phyloP scores from a whole-genome alignment of 1,284 basidiomycete genomes.

The Peniophora sp. region DNA sequence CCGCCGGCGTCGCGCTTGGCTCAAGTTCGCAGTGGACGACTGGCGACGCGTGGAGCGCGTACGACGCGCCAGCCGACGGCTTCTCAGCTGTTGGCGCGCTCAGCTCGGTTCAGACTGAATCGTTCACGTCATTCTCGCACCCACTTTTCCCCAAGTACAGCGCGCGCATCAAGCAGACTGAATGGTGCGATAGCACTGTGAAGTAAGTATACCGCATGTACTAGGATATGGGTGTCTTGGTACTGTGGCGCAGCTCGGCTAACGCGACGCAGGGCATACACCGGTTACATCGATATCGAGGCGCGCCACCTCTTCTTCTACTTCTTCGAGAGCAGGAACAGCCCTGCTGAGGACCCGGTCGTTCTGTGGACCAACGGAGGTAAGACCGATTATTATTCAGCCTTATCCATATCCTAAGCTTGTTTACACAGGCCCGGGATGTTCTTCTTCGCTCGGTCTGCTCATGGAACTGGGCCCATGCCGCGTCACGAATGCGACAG shows the following conservation, averaged over 20 bases:
- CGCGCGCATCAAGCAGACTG: slow-evolving; percentile 11
- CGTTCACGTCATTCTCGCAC: slow-evolving; percentile 11
- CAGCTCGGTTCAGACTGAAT: slow-evolving; percentile 3
- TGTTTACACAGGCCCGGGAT: slow-evolving; percentile 35
- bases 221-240: background rate
- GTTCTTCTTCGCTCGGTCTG: slow-evolving; percentile 48
- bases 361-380: slow-evolving; percentile 65
- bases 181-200: slow-evolving; percentile 14
- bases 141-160: slow-evolving; percentile 10
- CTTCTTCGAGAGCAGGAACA: slow-evolving; percentile 69
- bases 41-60: background rate
- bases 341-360: slow-evolving; percentile 60
- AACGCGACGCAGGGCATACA: slow-evolving; percentile 23
- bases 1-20: too few relatives aligned
- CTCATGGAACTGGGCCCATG: slow-evolving; percentile 68
- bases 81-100: slow-evolving; percentile 10
- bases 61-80: background rate
- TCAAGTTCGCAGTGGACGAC: background rate
- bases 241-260: background rate
- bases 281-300: slow-evolving; percentile 19
- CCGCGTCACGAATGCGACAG: slow-evolving; percentile 30
- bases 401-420: background rate
- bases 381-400: slow-evolving; percentile 10
- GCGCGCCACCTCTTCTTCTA: slow-evolving; percentile 46
- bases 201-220: slow-evolving; percentile 6